A percentile compares a stretch with the other conserved stretches of the same genome.
Evolutionary conservation across 2,329 filamentous ascomycete species (phyloP).

Genomic region (Cladophialophora bantiana): DNA sequence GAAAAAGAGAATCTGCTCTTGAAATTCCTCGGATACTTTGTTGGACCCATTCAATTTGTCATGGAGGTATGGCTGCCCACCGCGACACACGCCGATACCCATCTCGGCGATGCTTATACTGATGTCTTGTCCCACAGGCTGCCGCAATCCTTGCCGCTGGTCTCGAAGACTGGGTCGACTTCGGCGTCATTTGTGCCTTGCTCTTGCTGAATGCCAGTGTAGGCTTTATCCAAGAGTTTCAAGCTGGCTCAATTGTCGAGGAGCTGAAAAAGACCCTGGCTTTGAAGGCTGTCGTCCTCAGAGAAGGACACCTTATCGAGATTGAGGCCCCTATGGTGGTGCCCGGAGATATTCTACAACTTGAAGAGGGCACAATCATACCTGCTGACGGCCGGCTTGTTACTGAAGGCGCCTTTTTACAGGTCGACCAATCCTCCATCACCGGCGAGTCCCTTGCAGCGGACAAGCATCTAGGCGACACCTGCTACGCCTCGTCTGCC

Average conservation of each 20-base stretch:
- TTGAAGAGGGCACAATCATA: constrained; percentile 91
- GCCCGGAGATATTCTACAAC: constrained; percentile 85
- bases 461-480: constrained; percentile 83
- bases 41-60: constrained; percentile 90
- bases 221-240: constrained; percentile 88
- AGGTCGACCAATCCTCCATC: constrained; percentile 91
- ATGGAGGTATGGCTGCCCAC: constrained; percentile 73
- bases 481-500: constrained; percentile 82
- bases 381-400: constrained; percentile 87
- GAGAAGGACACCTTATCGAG: constrained; percentile 78
- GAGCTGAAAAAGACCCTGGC: constrained; percentile 90
- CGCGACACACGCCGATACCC: constrained; percentile 10
- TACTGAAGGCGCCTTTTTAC: constrained; percentile 81
- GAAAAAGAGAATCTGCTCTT: constrained; percentile 84
- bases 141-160: constrained; percentile 81
- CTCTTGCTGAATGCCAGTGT: constrained; percentile 84
- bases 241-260: constrained; percentile 88
- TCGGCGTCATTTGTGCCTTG: constrained; percentile 86
- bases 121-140: constrained; percentile 55
- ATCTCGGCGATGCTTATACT: constrained; percentile 29
- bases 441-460: constrained; percentile 91
- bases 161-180: constrained; percentile 90
- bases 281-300: constrained; percentile 84
- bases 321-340: constrained; percentile 84
- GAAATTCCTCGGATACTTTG: constrained; percentile 82